Evolutionary conservation across 495 filamentous ascomycete species (phyloP).

Genomic region (Pyronema omphalodes): DNA sequence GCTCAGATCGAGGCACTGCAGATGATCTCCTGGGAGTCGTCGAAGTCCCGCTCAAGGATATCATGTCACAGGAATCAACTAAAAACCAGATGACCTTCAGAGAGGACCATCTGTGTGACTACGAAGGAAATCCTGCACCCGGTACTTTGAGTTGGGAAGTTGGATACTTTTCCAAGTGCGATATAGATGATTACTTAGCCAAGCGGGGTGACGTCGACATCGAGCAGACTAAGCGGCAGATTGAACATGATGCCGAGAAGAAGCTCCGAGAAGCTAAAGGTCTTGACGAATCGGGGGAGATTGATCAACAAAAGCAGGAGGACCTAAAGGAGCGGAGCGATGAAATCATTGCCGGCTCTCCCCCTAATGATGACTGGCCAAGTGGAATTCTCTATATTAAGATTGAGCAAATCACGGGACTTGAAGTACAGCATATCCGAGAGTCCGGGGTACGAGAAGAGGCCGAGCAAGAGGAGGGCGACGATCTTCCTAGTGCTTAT

Average conservation of each 20-base stretch:
- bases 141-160: conserved; percentile 46
- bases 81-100: conserved; percentile 34
- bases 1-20: conserved; percentile 34
- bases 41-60: conserved; percentile 28
- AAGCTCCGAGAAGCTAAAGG: conserved; percentile 45
- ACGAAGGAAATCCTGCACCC: conserved; percentile 42
- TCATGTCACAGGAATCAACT: conserved; percentile 11
- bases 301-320: conserved; percentile 38
- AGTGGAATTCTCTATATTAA: conserved; percentile 46
- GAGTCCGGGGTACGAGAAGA: background rate
- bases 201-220: conserved; percentile 35
- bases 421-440: background rate
- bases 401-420: conserved; percentile 49
- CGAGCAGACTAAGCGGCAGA: background rate
- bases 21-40: conserved; percentile 52
- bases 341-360: conserved; percentile 37
- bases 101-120: conserved; percentile 40
- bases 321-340: conserved; percentile 31
- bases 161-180: conserved; percentile 45
- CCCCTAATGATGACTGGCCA: conserved; percentile 27
- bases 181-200: conserved; percentile 35
- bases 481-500: conserved; percentile 43
- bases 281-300: conserved; percentile 34
- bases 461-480: conserved; percentile 35
- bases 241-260: conserved; percentile 28